These are phyloP conservation scores for Platanus orientalis DNA, from an alignment of 164 flowering plant genomes.

Conservation along the genomic window DNA sequence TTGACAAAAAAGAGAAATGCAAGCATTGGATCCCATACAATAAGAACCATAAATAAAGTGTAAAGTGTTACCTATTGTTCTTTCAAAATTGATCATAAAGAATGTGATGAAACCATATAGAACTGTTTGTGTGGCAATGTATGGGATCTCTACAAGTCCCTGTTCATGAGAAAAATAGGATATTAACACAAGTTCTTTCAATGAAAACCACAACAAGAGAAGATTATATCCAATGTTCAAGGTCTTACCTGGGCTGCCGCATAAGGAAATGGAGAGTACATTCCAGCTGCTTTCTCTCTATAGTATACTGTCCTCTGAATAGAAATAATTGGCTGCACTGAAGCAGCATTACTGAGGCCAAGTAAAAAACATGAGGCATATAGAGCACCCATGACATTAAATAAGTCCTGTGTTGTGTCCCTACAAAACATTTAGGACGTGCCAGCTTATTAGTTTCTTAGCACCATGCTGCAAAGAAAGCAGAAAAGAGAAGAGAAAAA, in stretches of 20 bases:
- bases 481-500: not conserved
- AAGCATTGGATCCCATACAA: not conserved
- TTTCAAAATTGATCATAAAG: conserved; percentile 73
- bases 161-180: conserved; percentile 22
- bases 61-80: conserved; percentile 45
- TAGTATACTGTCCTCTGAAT: conserved; percentile 90
- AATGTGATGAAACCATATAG: conserved; percentile 66
- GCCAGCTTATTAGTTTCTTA: not conserved
- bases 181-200: not conserved
- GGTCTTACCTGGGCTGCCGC: conserved; percentile 76
- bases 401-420: conserved; percentile 42
- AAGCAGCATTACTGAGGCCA: conserved; percentile 75
- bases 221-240: not conserved
- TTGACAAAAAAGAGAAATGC: not conserved
- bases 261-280: conserved; percentile 78
- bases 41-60: not conserved
- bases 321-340: conserved; percentile 80
- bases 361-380: conserved; percentile 70
- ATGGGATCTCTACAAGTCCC: conserved; percentile 91
- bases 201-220: not conserved
- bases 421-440: conserved; percentile 27
- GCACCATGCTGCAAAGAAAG: not conserved
- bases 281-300: conserved; percentile 86
- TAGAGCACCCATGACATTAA: conserved; percentile 73
- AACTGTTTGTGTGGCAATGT: conserved; percentile 59